phyloP scores from a whole-genome alignment of 164 flowering plant species.

The Taxillus chinensis region DNA sequence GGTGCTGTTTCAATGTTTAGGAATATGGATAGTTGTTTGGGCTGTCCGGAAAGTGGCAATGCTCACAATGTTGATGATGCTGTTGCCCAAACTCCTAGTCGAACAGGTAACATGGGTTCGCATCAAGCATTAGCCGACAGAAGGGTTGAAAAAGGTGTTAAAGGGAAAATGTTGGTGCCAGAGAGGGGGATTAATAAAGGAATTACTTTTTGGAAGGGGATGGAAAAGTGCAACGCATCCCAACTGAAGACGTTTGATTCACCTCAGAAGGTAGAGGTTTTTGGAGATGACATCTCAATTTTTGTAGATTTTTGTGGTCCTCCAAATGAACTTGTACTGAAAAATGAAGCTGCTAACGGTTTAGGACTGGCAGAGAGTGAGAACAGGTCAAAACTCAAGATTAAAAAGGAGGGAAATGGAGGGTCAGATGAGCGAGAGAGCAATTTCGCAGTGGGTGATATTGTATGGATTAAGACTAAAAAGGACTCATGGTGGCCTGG shows the following conservation, averaged over 20 bases:
- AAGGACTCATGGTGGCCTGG: constrained; percentile 64
- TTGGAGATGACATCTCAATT: constrained; percentile 15
- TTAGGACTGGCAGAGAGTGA: background rate
- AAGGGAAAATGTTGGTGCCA: background rate
- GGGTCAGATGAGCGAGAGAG: background rate
- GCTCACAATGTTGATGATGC: background rate
- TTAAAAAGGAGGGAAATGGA: background rate
- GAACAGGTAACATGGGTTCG: background rate
- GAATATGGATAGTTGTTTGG: constrained; percentile 1
- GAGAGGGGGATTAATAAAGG: constrained; percentile 3
- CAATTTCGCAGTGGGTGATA: constrained; percentile 24
- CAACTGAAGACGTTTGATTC: constrained; percentile 3
- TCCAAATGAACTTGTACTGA: background rate
- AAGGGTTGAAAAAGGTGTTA: background rate
- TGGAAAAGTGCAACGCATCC: constrained; percentile 1
- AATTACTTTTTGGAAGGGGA: constrained; percentile 6
- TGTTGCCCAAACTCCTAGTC: constrained; percentile 1
- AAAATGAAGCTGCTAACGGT: background rate
- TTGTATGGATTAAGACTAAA: constrained; percentile 51
- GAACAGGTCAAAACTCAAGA: background rate
- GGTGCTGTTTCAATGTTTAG: background rate
- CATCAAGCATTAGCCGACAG: background rate
- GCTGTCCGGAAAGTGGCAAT: background rate
- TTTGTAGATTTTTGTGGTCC: constrained; percentile 19
- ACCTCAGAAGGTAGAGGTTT: constrained; percentile 8